Evolutionary conservation across 306 rosid species (phyloP), one percentile per base, ranked within the genome.

Genomic region (Cicer chorassanicum): DNA sequence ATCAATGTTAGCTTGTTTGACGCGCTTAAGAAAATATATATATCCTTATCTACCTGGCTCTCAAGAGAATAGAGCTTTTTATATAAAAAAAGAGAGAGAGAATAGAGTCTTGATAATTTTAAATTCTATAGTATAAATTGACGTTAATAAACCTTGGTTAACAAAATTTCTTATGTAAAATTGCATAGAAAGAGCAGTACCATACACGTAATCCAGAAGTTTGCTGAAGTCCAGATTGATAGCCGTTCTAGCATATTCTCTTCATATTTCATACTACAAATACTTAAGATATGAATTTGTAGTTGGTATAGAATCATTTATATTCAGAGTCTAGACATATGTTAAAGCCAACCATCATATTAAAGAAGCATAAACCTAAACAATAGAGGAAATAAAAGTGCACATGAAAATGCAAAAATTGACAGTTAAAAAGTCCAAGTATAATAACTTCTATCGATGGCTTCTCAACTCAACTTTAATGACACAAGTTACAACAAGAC

Each of bases 381-480:
- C 43, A 29, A 53, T 16, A 53, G 18, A 38, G 60, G 7, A 66
- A 51, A 55, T 1, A 43, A n/a, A 56, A 19, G 18, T 7, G 3
- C 42, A 29, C 41, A 5, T 11, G 4, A 54, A 54, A 54, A 55
- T 11, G 57, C 34, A 70, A 53, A 12, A 74, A 49, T 36, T 21
- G 40, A 18, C 8, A 45, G 36, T 59, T 0, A 67, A 56, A 67
- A 56, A 55, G 19, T 6, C 51, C 77, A 46, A 43, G 54, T 42
- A 43, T 19, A 71, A 71, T 13, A 61, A 61, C 63, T 50, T 51
- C 11, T 21, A 44, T 45, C 60, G 53, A 50, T 15, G 41, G 14
- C 39, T 61, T 6, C 43, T 53, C 49, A 62, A 81, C 51, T 82
- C 68, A 46, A 11, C 72, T 36, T 39, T 42, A 18, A 60, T 42